phyloP scores from a whole-genome alignment of 805 yeast genomes.

The Saturnispora kantuleensis region DNA sequence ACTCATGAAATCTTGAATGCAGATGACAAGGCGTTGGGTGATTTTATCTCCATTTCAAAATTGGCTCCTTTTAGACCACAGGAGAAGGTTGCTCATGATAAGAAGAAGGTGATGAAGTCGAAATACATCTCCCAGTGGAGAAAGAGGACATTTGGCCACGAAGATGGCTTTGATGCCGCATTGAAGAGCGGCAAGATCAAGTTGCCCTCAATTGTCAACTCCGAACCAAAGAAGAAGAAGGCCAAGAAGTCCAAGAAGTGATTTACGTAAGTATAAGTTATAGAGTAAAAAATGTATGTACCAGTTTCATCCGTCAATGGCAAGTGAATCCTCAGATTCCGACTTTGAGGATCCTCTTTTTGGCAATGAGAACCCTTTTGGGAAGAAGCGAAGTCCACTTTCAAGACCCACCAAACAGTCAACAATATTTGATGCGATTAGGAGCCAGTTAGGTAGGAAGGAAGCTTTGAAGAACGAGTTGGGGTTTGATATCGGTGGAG shows the following conservation, averaged over 20 bases:
- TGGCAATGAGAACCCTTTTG: background rate
- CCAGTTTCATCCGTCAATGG: background rate
- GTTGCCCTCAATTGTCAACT: slow-evolving; percentile 21
- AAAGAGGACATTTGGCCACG: slow-evolving; percentile 59
- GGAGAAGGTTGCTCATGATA: slow-evolving; percentile 65
- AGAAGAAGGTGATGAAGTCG: slow-evolving; percentile 73
- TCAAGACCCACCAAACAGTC: background rate
- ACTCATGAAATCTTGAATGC: slow-evolving; percentile 85
- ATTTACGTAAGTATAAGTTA: background rate
- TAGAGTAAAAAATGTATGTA: background rate
- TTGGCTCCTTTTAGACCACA: slow-evolving; percentile 85
- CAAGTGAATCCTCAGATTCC: background rate
- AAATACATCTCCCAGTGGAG: slow-evolving; percentile 86
- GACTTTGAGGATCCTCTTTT: slow-evolving; percentile 7
- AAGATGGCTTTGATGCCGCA: slow-evolving; percentile 22
- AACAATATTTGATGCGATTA: slow-evolving; percentile 2
- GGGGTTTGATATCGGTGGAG: slow-evolving; percentile 2
- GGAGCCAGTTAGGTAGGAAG: background rate
- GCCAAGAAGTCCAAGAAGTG: slow-evolving; percentile 19
- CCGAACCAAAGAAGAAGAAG: slow-evolving; percentile 12
- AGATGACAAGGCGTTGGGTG: slow-evolving; percentile 77
- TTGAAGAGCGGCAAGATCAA: slow-evolving; percentile 13
- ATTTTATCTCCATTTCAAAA: slow-evolving; percentile 79
- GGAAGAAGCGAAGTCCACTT: background rate
- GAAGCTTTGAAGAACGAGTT: slow-evolving; percentile 1